Percentiles rank a stretch among this genome's conserved stretches.
Evolutionary conservation across 2,329 filamentous ascomycete species (phyloP).

Genomic region (Aureobasidium sp.): DNA sequence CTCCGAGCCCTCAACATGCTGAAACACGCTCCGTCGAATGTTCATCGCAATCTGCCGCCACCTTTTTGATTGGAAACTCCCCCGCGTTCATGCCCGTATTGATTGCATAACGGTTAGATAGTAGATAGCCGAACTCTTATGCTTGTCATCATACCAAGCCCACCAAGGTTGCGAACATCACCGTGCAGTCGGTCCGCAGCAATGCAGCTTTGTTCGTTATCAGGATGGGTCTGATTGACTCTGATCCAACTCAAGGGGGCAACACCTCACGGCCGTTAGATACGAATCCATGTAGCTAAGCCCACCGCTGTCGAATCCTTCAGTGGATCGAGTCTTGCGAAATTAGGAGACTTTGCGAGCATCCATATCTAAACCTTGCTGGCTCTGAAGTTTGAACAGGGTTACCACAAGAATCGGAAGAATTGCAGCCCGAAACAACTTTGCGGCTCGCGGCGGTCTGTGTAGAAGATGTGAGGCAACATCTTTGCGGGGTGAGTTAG

Average conservation of each 20-base stretch:
- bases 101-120: neutral
- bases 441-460: neutral
- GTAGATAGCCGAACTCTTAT: neutral
- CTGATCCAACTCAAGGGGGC: neutral
- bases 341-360: neutral
- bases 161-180: neutral
- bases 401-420: neutral
- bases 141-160: neutral
- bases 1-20: neutral
- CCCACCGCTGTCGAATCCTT: slow-evolving; percentile 6
- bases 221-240: neutral
- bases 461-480: neutral
- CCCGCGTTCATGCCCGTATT: slow-evolving; percentile 1
- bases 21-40: slow-evolving; percentile 1
- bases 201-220: neutral
- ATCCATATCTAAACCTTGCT: neutral
- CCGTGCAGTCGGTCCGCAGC: neutral
- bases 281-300: neutral
- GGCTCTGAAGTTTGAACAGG: neutral
- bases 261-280: neutral
- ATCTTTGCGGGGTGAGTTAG: neutral
- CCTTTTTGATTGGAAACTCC: slow-evolving; percentile 4
- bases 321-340: neutral
- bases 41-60: slow-evolving; percentile 7
- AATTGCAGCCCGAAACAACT: neutral